These are phyloP conservation scores for Xerocomus nothofagi DNA, from an alignment of 1,284 basidiomycete genomes.

Conservation along the genomic window DNA sequence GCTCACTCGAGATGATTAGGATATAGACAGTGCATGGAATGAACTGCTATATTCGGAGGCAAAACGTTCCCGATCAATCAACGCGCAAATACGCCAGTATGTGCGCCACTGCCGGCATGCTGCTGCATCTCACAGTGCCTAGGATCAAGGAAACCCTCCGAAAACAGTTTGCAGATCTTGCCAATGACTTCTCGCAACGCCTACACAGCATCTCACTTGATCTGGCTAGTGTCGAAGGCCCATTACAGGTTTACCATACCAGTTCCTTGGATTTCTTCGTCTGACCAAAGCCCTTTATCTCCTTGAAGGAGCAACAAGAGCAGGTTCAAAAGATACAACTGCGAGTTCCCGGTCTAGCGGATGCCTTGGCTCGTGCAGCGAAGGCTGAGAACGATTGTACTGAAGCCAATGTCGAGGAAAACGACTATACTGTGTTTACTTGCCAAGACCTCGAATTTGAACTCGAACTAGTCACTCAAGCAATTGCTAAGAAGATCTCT, in stretches of 20 bases:
- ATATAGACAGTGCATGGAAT: slow-evolving; percentile 83
- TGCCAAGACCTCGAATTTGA: slow-evolving; percentile 91
- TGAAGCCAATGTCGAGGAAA: slow-evolving; percentile 95
- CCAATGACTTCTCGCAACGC: slow-evolving; percentile 80
- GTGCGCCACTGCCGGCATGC: slow-evolving; percentile 31
- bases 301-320: slow-evolving; percentile 52
- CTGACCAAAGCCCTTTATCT: slow-evolving; percentile 12
- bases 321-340: slow-evolving; percentile 58
- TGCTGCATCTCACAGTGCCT: slow-evolving; percentile 11
- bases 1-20: slow-evolving; percentile 39
- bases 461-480: slow-evolving; percentile 79
- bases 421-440: slow-evolving; percentile 93
- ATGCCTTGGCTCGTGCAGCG: slow-evolving; percentile 54
- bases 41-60: slow-evolving; percentile 75
- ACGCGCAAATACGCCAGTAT: slow-evolving; percentile 88
- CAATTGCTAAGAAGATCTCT: slow-evolving; percentile 85
- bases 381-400: slow-evolving; percentile 75
- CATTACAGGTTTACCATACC: slow-evolving; percentile 63
- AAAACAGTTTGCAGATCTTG: slow-evolving; percentile 80
- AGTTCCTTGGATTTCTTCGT: slow-evolving; percentile 17
- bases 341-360: slow-evolving; percentile 61
- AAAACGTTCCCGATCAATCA: slow-evolving; percentile 78
- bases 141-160: slow-evolving; percentile 91
- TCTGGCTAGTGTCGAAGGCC: slow-evolving; percentile 75
- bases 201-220: slow-evolving; percentile 74